phyloP scores from a whole-genome alignment of 1,284 basidiomycete species.

The Trichosporon sp. region DNA sequence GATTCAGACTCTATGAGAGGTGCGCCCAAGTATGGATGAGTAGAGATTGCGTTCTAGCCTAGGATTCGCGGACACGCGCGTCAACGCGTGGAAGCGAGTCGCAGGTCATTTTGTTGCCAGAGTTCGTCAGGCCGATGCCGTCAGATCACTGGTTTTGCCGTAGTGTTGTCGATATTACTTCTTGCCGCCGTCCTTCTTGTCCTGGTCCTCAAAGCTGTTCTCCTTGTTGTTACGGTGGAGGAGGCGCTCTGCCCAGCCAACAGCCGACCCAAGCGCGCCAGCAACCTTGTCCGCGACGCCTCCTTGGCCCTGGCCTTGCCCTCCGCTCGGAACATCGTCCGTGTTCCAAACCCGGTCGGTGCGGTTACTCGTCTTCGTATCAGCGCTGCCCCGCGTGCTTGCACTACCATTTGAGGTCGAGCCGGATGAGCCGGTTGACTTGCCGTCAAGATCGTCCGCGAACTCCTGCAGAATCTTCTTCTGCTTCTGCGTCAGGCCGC shows the following conservation, averaged over 20 bases:
- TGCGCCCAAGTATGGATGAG: slow-evolving; percentile 11
- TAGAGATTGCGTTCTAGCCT: slow-evolving; percentile 16
- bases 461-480: slow-evolving; percentile 84
- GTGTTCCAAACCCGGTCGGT: slow-evolving; percentile 16
- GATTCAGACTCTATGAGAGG: slow-evolving; percentile 10
- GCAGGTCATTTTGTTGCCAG: not conserved
- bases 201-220: slow-evolving; percentile 20
- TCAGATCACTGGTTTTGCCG: too few species aligned
- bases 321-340: slow-evolving; percentile 24
- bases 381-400: not conserved
- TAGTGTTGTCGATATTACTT: not conserved
- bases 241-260: slow-evolving; percentile 47
- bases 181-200: slow-evolving; percentile 22
- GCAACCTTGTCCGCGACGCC: slow-evolving; percentile 42
- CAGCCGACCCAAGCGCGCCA: slow-evolving; percentile 44
- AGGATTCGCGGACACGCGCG: not conserved
- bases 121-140: too few species aligned
- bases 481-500: slow-evolving; percentile 78
- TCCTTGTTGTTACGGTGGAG: slow-evolving; percentile 34
- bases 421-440: not conserved
- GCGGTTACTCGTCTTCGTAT: slow-evolving; percentile 4
- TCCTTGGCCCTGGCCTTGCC: slow-evolving; percentile 20
- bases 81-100: not conserved
- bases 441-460: slow-evolving; percentile 89
- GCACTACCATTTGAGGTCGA: too few species aligned